Evolutionary conservation across 140 eudicot species (phyloP).

Genomic region (Ambrosia hybrid): DNA sequence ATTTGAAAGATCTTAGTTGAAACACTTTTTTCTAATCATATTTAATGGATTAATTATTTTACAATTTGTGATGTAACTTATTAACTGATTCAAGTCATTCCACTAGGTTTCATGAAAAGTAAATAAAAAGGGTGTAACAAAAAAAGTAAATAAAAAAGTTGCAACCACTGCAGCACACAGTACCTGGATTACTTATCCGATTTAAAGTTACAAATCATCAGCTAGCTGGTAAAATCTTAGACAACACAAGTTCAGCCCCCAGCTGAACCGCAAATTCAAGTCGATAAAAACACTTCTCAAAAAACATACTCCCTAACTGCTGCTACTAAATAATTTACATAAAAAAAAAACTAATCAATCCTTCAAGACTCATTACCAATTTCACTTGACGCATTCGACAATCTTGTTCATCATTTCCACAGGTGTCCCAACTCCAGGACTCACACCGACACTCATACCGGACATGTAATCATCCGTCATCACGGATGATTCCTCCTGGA

Average conservation of each 20-base stretch:
- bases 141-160: background rate
- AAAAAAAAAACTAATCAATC: background rate
- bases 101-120: no score
- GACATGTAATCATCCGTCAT: slow-evolving; percentile 52
- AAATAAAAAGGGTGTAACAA: no score
- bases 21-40: no score
- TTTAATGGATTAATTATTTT: no score
- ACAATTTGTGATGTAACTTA: no score
- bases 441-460: slow-evolving; percentile 34
- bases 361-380: background rate
- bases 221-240: slow-evolving; percentile 34
- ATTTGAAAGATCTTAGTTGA: no score
- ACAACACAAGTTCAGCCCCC: slow-evolving; percentile 42
- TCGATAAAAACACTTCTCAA: slow-evolving; percentile 25
- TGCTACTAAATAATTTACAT: slow-evolving; percentile 28
- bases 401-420: slow-evolving; percentile 43
- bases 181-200: slow-evolving; percentile 6
- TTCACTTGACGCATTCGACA: slow-evolving; percentile 35
- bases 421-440: slow-evolving; percentile 31
- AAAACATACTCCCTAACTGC: slow-evolving; percentile 11
- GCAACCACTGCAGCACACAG: slow-evolving; percentile 15
- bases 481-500: slow-evolving; percentile 45
- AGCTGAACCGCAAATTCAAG: slow-evolving; percentile 39
- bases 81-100: no score
- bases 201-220: slow-evolving; percentile 27